Evolutionary conservation across 345 rosid genomes (phyloP).

Genomic region (Eucalyptus erythrocorys): DNA sequence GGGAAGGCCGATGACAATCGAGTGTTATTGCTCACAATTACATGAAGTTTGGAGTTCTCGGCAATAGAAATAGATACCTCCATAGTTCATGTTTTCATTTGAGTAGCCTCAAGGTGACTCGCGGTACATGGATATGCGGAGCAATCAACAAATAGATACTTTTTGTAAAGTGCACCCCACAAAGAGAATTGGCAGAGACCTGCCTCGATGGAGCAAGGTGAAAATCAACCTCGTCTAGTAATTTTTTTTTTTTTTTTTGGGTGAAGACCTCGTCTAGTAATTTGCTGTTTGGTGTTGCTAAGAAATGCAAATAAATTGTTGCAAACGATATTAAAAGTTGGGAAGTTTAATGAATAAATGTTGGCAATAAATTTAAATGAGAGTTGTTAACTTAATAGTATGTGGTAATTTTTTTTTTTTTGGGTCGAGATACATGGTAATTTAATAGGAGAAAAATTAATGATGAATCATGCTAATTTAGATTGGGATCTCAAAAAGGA

Average conservation of each 20-base stretch:
- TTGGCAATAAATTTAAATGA: background rate
- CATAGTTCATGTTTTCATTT: background rate
- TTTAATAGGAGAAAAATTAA: too few species aligned
- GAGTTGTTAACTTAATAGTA: background rate
- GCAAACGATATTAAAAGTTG: too few species aligned
- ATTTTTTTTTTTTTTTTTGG: too few species aligned
- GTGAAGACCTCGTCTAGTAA: background rate
- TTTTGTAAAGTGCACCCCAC: too few species aligned
- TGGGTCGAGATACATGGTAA: rapidly evolving
- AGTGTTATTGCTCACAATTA: background rate
- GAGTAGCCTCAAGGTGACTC: background rate
- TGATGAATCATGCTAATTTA: too few species aligned
- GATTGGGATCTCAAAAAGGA: too few species aligned
- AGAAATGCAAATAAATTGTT: background rate
- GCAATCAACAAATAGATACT: too few species aligned
- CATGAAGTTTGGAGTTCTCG: background rate
- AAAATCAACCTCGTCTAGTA: background rate
- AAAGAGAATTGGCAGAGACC: background rate
- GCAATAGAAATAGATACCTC: background rate
- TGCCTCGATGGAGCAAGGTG: background rate
- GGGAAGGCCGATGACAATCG: background rate
- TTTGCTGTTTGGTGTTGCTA: background rate
- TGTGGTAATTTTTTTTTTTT: background rate
- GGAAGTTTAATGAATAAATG: background rate
- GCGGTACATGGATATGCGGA: background rate